Base-by-base conservation (phyloP, 2,329 filamentous ascomycete species). In the Aspergillus sp. region DNA sequence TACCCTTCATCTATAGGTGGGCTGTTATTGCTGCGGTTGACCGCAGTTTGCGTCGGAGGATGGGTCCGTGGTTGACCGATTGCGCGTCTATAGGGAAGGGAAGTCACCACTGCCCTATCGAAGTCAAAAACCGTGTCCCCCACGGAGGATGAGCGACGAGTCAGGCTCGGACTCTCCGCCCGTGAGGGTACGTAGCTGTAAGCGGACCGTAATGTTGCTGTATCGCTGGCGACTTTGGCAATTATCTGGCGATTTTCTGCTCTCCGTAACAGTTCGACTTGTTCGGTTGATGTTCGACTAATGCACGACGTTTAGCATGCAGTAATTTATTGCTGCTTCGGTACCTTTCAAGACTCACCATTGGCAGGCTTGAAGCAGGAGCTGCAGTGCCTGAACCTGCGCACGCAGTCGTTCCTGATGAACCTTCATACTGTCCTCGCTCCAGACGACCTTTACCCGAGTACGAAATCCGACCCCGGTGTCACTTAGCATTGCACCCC, bases 361-460 rank as follows among this genome's bases (percentile, higher is more conserved):
- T 67, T 77, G 74, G 49, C 72, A 75, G 32, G 74, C 74, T 59
- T 78, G 74, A 21, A 78, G 63, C 52, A 79, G 63, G 21, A 78
- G 57, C 47, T 78, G 75, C 17, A 78, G 64, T 10, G 76, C 76
- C 39, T 70, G 64, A 5, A 78, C 71, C 55, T 78, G 76, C 19
- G 72, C 68, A 25, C 72, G 74, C 48, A 78, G 59, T 51, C 71
- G 67, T 25, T 74, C 69, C 58, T 74, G 69, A 52, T 78, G 73
- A 28, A 67, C 71, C 61, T 63, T 70, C 73, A 78, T 76, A 12
- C 65, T 63, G 21, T 72, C 69, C 41, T 78, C 75, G 58, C 73
- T 77, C 76, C 76, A 78, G 3, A 73, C 65, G 23, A 73, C 67
- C 58, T 64, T 72, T 28, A 72, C 66, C 13, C 69, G 69, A 23